Conservation (phyloP, 495 filamentous ascomycete species). For the Hypoxylon subgilvum region DNA sequence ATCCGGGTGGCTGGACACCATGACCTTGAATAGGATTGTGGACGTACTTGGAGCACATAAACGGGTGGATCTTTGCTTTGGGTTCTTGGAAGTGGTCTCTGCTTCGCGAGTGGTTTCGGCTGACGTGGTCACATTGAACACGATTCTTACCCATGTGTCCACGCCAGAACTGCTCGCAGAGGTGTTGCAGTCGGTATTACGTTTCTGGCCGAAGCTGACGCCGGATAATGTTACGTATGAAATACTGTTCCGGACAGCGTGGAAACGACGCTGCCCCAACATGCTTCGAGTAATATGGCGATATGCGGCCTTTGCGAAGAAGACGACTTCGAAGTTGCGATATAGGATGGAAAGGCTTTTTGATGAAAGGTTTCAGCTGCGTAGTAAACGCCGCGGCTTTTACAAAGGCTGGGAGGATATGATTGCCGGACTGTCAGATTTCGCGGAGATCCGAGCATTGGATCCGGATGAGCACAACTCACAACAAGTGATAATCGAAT, state of each 20-base stretch:
- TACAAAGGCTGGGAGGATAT: conserved; percentile 35
- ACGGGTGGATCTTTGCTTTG: conserved; percentile 29
- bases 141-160: conserved; percentile 44
- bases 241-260: conserved; percentile 43
- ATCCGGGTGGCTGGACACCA: conserved; percentile 42
- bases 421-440: conserved; percentile 30
- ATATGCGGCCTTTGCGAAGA: conserved; percentile 35
- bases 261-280: conserved; percentile 40
- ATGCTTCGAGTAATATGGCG: conserved; percentile 48
- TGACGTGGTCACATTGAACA: conserved; percentile 43
- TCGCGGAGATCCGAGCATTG: conserved; percentile 17
- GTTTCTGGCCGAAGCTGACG: conserved; percentile 14
- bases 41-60: conserved; percentile 39
- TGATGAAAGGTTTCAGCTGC: not conserved
- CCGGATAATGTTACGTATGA: conserved; percentile 35
- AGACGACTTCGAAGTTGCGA: conserved; percentile 42
- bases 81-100: conserved; percentile 39
- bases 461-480: not conserved
- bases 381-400: not conserved
- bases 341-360: conserved; percentile 20
- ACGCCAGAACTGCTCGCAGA: conserved; percentile 34
- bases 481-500: conserved; percentile 15
- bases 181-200: not conserved
- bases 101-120: conserved; percentile 8
- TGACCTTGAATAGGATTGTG: conserved; percentile 43